These are phyloP conservation scores for Verticillium albo-atrum DNA, from an alignment of 2,329 filamentous ascomycete species.

Conservation along the genomic window DNA sequence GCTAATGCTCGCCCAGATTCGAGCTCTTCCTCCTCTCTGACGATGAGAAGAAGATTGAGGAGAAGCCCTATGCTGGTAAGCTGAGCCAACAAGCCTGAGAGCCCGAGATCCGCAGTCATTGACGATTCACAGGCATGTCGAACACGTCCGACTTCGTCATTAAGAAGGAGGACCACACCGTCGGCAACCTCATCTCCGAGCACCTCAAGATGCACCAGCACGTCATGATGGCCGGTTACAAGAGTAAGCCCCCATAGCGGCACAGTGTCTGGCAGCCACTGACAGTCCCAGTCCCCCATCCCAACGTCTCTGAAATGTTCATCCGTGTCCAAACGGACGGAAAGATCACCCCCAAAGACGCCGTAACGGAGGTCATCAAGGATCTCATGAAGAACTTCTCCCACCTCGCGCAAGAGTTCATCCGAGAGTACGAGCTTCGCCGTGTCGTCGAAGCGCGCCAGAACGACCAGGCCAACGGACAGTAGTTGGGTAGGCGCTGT, in stretches of 20 bases:
- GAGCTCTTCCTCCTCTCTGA: constrained; percentile 86
- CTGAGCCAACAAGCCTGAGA: neutral
- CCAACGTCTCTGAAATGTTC: constrained; percentile 56
- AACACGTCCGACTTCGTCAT: constrained; percentile 95
- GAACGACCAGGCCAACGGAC: constrained; percentile 33
- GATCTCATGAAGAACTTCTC: constrained; percentile 78
- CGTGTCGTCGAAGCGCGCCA: constrained; percentile 68
- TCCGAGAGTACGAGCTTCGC: constrained; percentile 83
- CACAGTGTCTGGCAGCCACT: constrained; percentile 7
- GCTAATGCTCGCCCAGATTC: constrained; percentile 55
- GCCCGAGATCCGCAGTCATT: neutral
- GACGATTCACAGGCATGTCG: constrained; percentile 64
- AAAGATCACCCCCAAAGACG: constrained; percentile 80
- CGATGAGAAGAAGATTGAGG: constrained; percentile 90
- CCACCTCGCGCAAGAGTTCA: constrained; percentile 80
- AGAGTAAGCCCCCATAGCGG: constrained; percentile 48
- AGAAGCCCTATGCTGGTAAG: constrained; percentile 84
- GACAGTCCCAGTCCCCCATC: constrained; percentile 43
- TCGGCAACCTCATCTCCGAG: constrained; percentile 83
- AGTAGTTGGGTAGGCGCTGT: neutral
- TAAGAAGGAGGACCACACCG: constrained; percentile 94
- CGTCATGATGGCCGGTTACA: constrained; percentile 89
- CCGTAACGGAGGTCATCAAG: constrained; percentile 74
- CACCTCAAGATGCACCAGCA: constrained; percentile 81
- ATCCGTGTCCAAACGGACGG: constrained; percentile 92